phyloP scores from a whole-genome alignment of 495 filamentous ascomycete species.

The Hypoxylon fuscum region DNA sequence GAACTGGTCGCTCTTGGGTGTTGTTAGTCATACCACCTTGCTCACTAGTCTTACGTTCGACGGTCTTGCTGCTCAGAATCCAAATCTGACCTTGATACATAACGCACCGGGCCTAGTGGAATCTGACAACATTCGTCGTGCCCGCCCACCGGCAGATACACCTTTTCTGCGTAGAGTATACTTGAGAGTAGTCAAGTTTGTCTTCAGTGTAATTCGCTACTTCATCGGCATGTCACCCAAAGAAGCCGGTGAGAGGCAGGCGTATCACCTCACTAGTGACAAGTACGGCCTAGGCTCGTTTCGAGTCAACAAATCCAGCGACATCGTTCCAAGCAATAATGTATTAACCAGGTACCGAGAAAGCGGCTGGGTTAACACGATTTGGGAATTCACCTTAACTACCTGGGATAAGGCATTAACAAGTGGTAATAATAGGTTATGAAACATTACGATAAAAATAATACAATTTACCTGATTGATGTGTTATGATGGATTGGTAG shows the following conservation, averaged over 20 bases:
- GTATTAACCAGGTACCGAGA: constrained; percentile 8
- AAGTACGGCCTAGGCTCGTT: constrained; percentile 3
- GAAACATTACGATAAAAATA: no score
- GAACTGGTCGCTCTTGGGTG: constrained; percentile 10
- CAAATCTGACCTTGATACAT: constrained; percentile 32
- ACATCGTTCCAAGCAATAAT: background rate
- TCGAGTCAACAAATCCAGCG: constrained; percentile 6
- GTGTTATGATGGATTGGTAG: no score
- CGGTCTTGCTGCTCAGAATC: constrained; percentile 10
- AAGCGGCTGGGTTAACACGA: constrained; percentile 23
- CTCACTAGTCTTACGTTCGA: constrained; percentile 31
- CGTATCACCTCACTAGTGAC: constrained; percentile 18
- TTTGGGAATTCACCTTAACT: constrained; percentile 19
- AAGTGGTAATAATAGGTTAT: background rate
- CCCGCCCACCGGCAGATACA: background rate
- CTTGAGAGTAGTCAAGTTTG: no score
- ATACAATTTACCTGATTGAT: no score
- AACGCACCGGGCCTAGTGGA: constrained; percentile 25
- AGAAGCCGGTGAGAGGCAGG: constrained; percentile 32
- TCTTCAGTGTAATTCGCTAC: no score
- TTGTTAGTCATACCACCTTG: constrained; percentile 23
- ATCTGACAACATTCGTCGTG: constrained; percentile 4
- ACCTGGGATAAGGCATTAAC: constrained; percentile 3
- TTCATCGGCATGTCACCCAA: constrained; percentile 16
- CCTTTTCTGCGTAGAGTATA: no score